phyloP scores from a whole-genome alignment of 805 yeast species.

The Barnettozyma populi region DNA sequence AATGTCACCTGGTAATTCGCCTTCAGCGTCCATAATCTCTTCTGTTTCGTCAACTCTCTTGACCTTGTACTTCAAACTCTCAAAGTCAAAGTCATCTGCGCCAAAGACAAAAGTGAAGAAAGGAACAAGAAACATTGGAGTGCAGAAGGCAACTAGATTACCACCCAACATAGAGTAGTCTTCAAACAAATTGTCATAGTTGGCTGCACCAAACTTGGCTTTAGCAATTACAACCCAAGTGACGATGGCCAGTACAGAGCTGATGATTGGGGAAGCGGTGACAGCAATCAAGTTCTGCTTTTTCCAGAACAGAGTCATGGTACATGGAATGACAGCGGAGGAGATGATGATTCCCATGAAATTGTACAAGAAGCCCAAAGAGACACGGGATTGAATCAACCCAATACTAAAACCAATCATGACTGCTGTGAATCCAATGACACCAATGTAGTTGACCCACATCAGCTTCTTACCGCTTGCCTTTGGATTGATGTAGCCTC shows the following conservation, averaged over 20 bases:
- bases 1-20: conserved; percentile 15
- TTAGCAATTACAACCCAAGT: conserved; percentile 57
- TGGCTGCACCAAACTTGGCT: conserved; percentile 36
- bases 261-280: conserved; percentile 68
- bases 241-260: conserved; percentile 68
- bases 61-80: conserved; percentile 46
- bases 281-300: conserved; percentile 69
- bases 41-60: conserved; percentile 67
- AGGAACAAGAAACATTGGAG: conserved; percentile 66
- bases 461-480: conserved; percentile 75
- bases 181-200: conserved; percentile 57
- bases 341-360: conserved; percentile 88
- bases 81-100: conserved; percentile 74
- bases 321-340: conserved; percentile 77
- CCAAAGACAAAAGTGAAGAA: conserved; percentile 62
- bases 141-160: conserved; percentile 72
- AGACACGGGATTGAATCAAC: conserved; percentile 70
- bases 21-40: conserved; percentile 47
- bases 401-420: conserved; percentile 87
- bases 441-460: conserved; percentile 23
- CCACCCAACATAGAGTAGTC: conserved; percentile 90
- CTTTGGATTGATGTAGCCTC: conserved; percentile 70
- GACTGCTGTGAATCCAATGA: conserved; percentile 37
- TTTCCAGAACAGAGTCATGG: conserved; percentile 56
- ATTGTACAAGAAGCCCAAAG: conserved; percentile 84